Percentiles rank a stretch among this genome's conserved stretches.
Evolutionary conservation across 495 filamentous ascomycete species (phyloP).

Genomic region (Aspergillus cavernicola): DNA sequence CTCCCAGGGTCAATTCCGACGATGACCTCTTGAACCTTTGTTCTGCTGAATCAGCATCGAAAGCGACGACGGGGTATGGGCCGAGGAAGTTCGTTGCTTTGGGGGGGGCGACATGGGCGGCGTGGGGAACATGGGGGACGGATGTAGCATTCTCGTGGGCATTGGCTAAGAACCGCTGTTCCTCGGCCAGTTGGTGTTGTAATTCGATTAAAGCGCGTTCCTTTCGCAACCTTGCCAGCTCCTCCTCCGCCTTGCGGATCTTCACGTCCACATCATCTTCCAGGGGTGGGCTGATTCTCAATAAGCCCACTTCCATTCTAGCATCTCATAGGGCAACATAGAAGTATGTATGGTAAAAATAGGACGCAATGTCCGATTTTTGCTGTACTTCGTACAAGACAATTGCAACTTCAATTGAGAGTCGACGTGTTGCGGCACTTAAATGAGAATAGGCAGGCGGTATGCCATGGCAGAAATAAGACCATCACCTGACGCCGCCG

Average conservation of each 20-base stretch:
- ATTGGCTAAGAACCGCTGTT: slow-evolving; percentile 3
- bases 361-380: too few relatives aligned
- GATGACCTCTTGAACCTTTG: slow-evolving; percentile 4
- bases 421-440: too few relatives aligned
- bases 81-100: background rate
- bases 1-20: slow-evolving; percentile 4
- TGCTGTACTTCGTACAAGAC: too few relatives aligned
- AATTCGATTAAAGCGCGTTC: slow-evolving; percentile 10
- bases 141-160: background rate
- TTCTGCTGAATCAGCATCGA: background rate
- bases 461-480: too few relatives aligned
- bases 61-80: background rate
- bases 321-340: too few relatives aligned
- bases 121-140: background rate
- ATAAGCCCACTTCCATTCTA: background rate
- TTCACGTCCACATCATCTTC: slow-evolving; percentile 1
- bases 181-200: slow-evolving; percentile 1
- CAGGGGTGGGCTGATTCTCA: background rate
- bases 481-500: too few relatives aligned
- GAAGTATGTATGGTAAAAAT: too few relatives aligned
- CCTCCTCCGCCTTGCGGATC: slow-evolving; percentile 3
- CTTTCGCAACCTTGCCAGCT: slow-evolving; percentile 3
- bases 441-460: too few relatives aligned
- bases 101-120: background rate
- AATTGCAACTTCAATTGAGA: too few relatives aligned